Percentiles rank a stretch among this genome's conserved stretches.
Conservation (phyloP, 2,329 filamentous ascomycete species). For the Ascochyta fabae region DNA sequence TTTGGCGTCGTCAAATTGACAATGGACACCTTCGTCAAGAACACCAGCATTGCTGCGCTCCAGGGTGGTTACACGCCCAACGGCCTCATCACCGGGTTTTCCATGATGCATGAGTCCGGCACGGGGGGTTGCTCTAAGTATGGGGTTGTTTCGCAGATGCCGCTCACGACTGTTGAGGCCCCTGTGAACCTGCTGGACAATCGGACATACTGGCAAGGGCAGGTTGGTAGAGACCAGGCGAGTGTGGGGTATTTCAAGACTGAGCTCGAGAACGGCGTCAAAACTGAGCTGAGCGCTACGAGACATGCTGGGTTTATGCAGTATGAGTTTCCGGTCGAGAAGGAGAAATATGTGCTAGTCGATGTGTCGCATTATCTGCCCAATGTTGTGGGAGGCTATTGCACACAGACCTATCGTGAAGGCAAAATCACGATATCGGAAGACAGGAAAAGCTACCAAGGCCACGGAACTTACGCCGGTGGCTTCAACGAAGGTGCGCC, state of each 20-base stretch:
- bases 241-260: conserved; percentile 69
- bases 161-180: conserved; percentile 51
- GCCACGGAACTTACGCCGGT: conserved; percentile 33
- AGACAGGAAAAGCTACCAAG: conserved; percentile 31
- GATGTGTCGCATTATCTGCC: conserved; percentile 53
- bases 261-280: conserved; percentile 61
- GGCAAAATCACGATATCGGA: conserved; percentile 29
- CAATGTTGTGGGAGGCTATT: conserved; percentile 26
- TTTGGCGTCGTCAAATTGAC: conserved; percentile 46
- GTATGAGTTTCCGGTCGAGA: conserved; percentile 62
- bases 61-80: conserved; percentile 49
- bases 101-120: conserved; percentile 47
- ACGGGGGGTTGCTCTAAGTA: conserved; percentile 75
- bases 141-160: conserved; percentile 65
- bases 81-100: conserved; percentile 45
- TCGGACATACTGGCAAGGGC: conserved; percentile 48
- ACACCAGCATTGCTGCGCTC: conserved; percentile 27
- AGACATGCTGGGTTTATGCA: conserved; percentile 65
- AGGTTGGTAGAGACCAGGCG: conserved; percentile 49
- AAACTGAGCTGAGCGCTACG: conserved; percentile 64
- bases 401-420: conserved; percentile 34
- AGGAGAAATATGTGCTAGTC: conserved; percentile 50
- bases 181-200: conserved; percentile 51
- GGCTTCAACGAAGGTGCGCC: conserved; percentile 44
- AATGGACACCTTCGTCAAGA: conserved; percentile 43